Base-by-base conservation (phyloP, 2,329 filamentous ascomycete species). In the Thielaviopsis populi region DNA sequence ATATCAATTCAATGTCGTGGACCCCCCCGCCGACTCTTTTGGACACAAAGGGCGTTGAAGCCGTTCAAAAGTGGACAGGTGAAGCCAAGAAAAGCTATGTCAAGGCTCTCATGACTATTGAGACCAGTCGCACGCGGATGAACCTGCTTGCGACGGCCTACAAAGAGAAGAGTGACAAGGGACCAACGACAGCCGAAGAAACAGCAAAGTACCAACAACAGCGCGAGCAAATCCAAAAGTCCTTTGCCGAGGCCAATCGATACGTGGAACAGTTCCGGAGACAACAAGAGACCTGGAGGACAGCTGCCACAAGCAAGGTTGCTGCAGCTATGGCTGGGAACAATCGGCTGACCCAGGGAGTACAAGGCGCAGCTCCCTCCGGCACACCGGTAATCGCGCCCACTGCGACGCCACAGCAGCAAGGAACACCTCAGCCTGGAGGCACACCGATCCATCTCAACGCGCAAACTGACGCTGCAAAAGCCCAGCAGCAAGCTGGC, bases 51-150 rank as follows among this genome's bases (percentile, higher is more conserved):
- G 72, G 74, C 2, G 72, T 74, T 0, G 75, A 79, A n/a, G 73
- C 75, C 3, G 73, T 74, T 1, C 67, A 70, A 0, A 79, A 79
- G 67, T 82, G 78, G 78, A 69, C 78, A 1, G 73, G 76, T 7
- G 77, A 80, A 1, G 72, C 76, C 40, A 80, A 77, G 68, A 71
- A 74, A 0, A 75, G 74, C 63, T 81, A 83, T 65, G 72, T 74
- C 0, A 73, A 77, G 46, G 79, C 78, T 0, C 70, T 83, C 5
- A 71, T 77, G 67, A 74, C 75, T 1, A 81, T 83, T 74, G 80
- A 83, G 43, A 72, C 68, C 10, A 72, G 74, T 2, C 75, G 77
- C 11, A 69, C 67, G n/a, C 73, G 75, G 58, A 69, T 80, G 3
- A 70, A 70, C 1, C 70, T 71, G 60, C 71, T 81, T 62, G 79